Percentiles rank a stretch among this genome's conserved stretches.
These are phyloP conservation scores for Pyricularia grisea DNA, from an alignment of 2,329 filamentous ascomycete species.

Conservation along the genomic window DNA sequence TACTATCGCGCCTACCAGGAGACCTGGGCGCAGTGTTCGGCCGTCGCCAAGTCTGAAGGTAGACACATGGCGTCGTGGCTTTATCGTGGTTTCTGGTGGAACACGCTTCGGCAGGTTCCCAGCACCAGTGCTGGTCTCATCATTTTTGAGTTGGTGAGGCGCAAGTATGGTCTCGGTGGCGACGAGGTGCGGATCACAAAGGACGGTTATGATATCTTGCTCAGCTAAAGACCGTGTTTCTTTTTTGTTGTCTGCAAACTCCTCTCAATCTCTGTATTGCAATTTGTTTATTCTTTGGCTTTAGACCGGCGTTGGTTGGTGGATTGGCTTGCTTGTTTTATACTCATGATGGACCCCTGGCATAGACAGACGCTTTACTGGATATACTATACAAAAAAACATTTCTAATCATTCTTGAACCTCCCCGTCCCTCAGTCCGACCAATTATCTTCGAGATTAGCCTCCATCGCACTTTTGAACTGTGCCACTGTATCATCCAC, in stretches of 20 bases:
- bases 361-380: background rate
- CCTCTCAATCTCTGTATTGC: background rate
- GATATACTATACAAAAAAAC: background rate
- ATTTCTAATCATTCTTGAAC: background rate
- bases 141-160: conserved; percentile 66
- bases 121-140: conserved; percentile 70
- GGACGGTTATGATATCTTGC: conserved; percentile 63
- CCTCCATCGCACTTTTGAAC: background rate
- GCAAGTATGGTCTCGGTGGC: conserved; percentile 58
- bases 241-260: too few relatives aligned
- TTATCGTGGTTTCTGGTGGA: conserved; percentile 64
- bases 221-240: conserved; percentile 24
- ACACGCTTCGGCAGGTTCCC: conserved; percentile 63
- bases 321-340: background rate
- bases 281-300: background rate
- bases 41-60: conserved; percentile 45
- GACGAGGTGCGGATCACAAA: conserved; percentile 56
- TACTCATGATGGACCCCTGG: background rate
- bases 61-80: conserved; percentile 53
- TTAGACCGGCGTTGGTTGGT: background rate
- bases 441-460: background rate
- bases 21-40: conserved; percentile 51
- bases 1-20: conserved; percentile 66
- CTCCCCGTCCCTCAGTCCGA: background rate
- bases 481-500: background rate